A percentile compares a stretch with the other conserved stretches of the same genome.
Evolutionary conservation across 495 filamentous ascomycete genomes (phyloP).

Genomic region (Mytilinidion resinicola): DNA sequence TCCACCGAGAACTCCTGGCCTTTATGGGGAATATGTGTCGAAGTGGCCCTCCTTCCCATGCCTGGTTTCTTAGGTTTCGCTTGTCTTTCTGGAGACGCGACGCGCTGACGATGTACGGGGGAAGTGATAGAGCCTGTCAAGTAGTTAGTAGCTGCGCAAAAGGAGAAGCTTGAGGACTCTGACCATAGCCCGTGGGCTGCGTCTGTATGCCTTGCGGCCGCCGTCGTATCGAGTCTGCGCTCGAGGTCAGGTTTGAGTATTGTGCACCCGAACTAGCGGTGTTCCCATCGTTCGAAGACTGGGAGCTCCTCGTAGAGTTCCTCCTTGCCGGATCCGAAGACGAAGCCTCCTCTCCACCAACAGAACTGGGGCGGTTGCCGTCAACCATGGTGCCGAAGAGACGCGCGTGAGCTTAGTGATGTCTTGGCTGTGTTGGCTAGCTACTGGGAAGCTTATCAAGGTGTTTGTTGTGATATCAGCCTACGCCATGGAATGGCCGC

Average conservation of each 20-base stretch:
- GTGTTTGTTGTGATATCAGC: neutral
- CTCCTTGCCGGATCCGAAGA: conserved; percentile 4
- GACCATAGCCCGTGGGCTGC: conserved; percentile 19
- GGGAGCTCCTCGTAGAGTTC: conserved; percentile 1
- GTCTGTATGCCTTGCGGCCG: conserved; percentile 14
- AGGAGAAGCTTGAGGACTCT: neutral
- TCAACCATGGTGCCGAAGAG: conserved; percentile 21
- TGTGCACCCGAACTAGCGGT: conserved; percentile 2
- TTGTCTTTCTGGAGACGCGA: conserved; percentile 16
- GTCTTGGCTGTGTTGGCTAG: conserved; percentile 10
- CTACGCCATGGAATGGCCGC: neutral
- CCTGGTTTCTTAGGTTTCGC: conserved; percentile 57
- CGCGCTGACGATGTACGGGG: conserved; percentile 9
- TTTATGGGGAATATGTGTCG: conserved; percentile 67
- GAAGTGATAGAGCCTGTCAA: conserved; percentile 22
- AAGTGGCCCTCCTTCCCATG: conserved; percentile 64
- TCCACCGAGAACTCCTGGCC: conserved; percentile 91
- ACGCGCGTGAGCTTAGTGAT: neutral
- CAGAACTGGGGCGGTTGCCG: conserved; percentile 9
- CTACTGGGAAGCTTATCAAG: conserved; percentile 11
- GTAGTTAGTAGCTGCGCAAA: neutral
- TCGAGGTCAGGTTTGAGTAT: conserved; percentile 2
- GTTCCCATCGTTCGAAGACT: neutral
- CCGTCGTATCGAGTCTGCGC: conserved; percentile 15
- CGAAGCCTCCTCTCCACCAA: conserved; percentile 6